These are phyloP conservation scores for Lyophyllum semitale DNA, from an alignment of 768 basidiomycete genomes.

Conservation along the genomic window DNA sequence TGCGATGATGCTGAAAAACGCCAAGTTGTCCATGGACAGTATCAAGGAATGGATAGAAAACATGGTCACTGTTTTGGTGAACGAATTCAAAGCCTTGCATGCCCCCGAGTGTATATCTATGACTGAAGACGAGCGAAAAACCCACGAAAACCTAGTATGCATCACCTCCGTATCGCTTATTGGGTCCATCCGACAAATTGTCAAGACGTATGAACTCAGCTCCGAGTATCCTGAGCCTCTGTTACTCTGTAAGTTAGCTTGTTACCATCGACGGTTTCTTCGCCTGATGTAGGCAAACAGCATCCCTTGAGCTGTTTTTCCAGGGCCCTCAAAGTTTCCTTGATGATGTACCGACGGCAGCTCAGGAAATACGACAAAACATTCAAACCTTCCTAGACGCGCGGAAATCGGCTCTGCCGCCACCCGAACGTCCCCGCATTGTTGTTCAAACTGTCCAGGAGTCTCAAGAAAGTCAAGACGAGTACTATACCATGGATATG, in stretches of 20 bases:
- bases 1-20: constrained; percentile 59
- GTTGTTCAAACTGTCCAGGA: constrained; percentile 29
- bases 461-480: constrained; percentile 78
- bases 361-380: constrained; percentile 56
- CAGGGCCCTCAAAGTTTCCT: constrained; percentile 37
- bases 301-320: constrained; percentile 58
- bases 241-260: constrained; percentile 30
- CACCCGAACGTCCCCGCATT: constrained; percentile 35
- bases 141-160: background rate
- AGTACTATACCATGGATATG: constrained; percentile 52
- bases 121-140: background rate
- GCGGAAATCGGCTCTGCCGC: constrained; percentile 49
- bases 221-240: constrained; percentile 61
- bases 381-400: constrained; percentile 64
- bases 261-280: background rate
- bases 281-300: constrained; percentile 32
- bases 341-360: constrained; percentile 38
- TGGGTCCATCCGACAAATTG: constrained; percentile 23
- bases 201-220: constrained; percentile 4
- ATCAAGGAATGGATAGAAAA: constrained; percentile 67
- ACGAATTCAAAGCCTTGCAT: constrained; percentile 47
- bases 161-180: constrained; percentile 15
- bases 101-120: background rate
- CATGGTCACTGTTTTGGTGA: constrained; percentile 53
- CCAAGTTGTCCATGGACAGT: constrained; percentile 48